Evolutionary conservation across 2,329 filamentous ascomycete genomes (phyloP).

Genomic region (Teratosphaeria zuluensis): DNA sequence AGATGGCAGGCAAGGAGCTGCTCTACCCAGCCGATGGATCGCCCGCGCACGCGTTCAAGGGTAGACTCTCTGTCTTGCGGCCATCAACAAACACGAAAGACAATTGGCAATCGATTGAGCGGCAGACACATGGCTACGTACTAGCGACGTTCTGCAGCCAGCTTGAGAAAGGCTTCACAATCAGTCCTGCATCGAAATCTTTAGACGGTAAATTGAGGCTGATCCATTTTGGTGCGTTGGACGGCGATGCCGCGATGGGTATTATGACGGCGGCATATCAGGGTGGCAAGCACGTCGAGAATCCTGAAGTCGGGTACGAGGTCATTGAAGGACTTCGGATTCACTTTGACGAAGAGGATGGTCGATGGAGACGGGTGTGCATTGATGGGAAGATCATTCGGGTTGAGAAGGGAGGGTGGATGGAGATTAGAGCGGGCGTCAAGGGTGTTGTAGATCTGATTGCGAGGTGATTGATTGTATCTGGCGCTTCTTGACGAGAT

Average conservation of each 20-base stretch:
- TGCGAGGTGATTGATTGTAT: not conserved
- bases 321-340: slow-evolving; percentile 59
- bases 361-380: slow-evolving; percentile 73
- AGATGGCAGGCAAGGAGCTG: slow-evolving; percentile 71
- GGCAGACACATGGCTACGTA: slow-evolving; percentile 60
- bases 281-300: slow-evolving; percentile 44
- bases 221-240: slow-evolving; percentile 62
- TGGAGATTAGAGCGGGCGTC: slow-evolving; percentile 51
- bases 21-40: slow-evolving; percentile 49
- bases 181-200: slow-evolving; percentile 63
- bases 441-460: slow-evolving; percentile 30
- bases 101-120: slow-evolving; percentile 28
- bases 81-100: slow-evolving; percentile 2
- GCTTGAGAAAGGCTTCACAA: slow-evolving; percentile 70
- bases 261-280: slow-evolving; percentile 61
- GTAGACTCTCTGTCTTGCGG: slow-evolving; percentile 38
- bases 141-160: slow-evolving; percentile 69
- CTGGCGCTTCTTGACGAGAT: not conserved
- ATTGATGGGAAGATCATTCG: slow-evolving; percentile 84
- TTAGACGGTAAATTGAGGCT: slow-evolving; percentile 62
- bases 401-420: slow-evolving; percentile 59
- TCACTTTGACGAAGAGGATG: slow-evolving; percentile 56
- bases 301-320: slow-evolving; percentile 58
- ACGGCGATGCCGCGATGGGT: slow-evolving; percentile 59
- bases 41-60: slow-evolving; percentile 47